phyloP scores from a whole-genome alignment of 208 protist genomes.

The Crithidia fasciculata region DNA sequence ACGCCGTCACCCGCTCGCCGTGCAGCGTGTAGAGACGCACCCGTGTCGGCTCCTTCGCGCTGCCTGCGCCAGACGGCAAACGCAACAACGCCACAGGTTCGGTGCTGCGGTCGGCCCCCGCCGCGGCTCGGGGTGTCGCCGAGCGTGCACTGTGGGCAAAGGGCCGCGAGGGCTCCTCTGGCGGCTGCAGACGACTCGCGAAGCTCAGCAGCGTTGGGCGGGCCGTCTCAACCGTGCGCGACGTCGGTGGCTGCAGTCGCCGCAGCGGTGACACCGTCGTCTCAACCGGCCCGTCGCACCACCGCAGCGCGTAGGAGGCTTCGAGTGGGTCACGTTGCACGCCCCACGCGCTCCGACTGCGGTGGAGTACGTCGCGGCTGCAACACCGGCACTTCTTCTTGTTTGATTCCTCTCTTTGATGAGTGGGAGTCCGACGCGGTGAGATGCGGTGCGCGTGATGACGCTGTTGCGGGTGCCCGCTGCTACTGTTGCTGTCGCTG shows the following conservation, averaged over 20 bases:
- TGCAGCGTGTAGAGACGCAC: constrained; percentile 31
- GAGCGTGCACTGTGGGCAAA: constrained; percentile 19
- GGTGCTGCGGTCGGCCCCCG: neutral
- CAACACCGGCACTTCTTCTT: constrained; percentile 26
- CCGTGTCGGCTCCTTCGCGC: neutral
- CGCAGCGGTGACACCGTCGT: constrained; percentile 1
- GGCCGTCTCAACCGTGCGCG: neutral
- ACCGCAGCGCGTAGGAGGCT: constrained; percentile 1
- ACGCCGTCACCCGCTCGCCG: constrained; percentile 11
- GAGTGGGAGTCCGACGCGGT: neutral
- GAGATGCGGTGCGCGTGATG: neutral
- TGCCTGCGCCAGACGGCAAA: neutral
- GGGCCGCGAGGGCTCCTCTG: constrained; percentile 32
- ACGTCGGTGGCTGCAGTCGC: constrained; percentile 6
- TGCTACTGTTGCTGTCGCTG: neutral
- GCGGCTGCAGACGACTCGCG: constrained; percentile 29
- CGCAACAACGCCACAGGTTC: constrained; percentile 3
- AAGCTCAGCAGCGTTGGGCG: constrained; percentile 23
- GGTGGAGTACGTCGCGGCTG: neutral
- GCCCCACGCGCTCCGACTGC: neutral
- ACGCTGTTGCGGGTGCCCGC: neutral
- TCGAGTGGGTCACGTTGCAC: neutral
- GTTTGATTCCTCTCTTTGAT: neutral
- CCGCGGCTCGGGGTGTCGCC: neutral
- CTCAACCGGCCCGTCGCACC: neutral